These are phyloP conservation scores for Alternaria conjuncta DNA, from an alignment of 2,329 filamentous ascomycete genomes.

Conservation along the genomic window DNA sequence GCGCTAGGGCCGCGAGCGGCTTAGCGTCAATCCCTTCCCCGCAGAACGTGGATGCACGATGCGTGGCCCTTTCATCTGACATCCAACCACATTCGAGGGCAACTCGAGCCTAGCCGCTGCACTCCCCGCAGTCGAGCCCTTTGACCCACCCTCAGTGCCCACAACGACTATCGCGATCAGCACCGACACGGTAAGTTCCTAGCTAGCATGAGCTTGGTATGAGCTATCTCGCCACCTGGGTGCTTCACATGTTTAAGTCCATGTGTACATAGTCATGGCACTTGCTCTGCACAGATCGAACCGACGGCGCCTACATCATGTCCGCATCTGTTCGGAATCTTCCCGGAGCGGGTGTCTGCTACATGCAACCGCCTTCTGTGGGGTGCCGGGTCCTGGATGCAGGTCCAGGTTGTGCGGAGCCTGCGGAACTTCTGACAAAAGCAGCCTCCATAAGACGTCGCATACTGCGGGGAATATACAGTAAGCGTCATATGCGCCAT, in stretches of 20 bases:
- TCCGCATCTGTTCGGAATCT: background rate
- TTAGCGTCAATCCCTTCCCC: slow-evolving; percentile 38
- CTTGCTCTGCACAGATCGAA: background rate
- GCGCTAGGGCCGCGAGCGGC: slow-evolving; percentile 21
- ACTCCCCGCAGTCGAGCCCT: slow-evolving; percentile 23
- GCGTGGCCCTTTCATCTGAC: slow-evolving; percentile 9
- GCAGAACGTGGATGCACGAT: slow-evolving; percentile 39
- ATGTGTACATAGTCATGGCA: slow-evolving; percentile 11
- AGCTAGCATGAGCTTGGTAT: slow-evolving; percentile 23
- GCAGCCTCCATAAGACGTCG: slow-evolving; percentile 9
- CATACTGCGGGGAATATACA: slow-evolving; percentile 17
- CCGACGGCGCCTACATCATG: background rate
- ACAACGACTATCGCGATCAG: slow-evolving; percentile 29
- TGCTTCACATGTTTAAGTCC: slow-evolving; percentile 11
- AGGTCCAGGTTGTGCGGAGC: slow-evolving; percentile 2
- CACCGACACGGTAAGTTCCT: slow-evolving; percentile 16
- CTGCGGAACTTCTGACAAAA: slow-evolving; percentile 16
- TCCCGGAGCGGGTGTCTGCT: background rate
- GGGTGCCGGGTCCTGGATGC: background rate
- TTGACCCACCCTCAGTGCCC: slow-evolving; percentile 27
- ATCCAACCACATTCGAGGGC: slow-evolving; percentile 18
- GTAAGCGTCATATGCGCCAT: slow-evolving; percentile 5
- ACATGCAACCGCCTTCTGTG: background rate
- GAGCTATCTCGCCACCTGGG: slow-evolving; percentile 19
- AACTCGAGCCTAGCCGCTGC: slow-evolving; percentile 20